Evolutionary conservation across 129 eudicot species (phyloP).

Genomic region (Oenanthe sinensis): DNA sequence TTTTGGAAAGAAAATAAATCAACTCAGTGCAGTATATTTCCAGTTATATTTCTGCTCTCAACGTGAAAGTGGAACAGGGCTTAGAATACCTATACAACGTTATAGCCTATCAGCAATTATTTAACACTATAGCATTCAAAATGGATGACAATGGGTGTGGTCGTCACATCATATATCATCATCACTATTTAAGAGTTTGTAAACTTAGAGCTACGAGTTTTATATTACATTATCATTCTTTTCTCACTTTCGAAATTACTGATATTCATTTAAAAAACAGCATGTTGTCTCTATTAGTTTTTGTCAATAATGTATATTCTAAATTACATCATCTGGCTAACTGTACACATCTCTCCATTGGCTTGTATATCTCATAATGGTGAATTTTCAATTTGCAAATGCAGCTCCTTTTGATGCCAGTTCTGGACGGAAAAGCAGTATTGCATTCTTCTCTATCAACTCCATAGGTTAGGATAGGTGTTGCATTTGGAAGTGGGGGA

Average conservation of each 20-base stretch:
- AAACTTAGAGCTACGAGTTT: neutral
- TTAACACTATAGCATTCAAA: neutral
- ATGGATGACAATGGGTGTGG: neutral
- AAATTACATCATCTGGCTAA: neutral
- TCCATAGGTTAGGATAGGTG: conserved; percentile 84
- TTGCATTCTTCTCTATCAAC: conserved; percentile 75
- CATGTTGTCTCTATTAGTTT: neutral
- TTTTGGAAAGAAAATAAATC: neutral
- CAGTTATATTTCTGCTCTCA: neutral
- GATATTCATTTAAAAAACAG: neutral
- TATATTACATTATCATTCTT: neutral
- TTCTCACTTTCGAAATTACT: neutral
- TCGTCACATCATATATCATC: neutral
- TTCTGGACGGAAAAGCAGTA: conserved; percentile 82
- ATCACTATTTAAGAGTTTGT: neutral
- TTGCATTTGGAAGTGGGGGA: conserved; percentile 96
- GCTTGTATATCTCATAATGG: neutral
- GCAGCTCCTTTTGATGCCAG: conserved; percentile 81
- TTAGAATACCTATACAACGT: neutral
- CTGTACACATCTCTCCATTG: neutral
- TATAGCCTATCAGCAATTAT: neutral
- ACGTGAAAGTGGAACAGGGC: neutral
- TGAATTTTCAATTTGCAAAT: neutral
- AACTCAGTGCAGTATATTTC: neutral
- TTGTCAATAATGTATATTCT: neutral